phyloP scores from a whole-genome alignment of 1,284 basidiomycete genomes.

The Prillingera fragicola region DNA sequence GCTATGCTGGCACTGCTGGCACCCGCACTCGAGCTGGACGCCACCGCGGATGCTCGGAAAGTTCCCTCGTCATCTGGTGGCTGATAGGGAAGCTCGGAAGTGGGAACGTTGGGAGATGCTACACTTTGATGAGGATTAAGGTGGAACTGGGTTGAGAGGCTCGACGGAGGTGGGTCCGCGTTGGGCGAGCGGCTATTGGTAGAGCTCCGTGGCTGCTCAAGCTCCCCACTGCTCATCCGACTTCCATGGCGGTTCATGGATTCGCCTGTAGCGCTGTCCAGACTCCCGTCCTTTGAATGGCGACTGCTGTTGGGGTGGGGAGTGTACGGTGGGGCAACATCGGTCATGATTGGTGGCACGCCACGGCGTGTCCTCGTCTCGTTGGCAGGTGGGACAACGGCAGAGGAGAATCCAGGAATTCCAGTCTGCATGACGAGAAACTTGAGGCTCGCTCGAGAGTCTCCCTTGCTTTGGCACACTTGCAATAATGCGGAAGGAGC shows the following conservation, averaged over 20 bases:
- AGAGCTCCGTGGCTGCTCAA: slow-evolving; percentile 1
- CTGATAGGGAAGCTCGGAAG: neutral
- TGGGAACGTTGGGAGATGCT: neutral
- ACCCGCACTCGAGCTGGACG: neutral
- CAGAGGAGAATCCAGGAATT: slow-evolving; percentile 30
- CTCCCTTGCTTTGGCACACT: slow-evolving; percentile 66
- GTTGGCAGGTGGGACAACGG: slow-evolving; percentile 34
- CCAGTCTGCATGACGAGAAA: slow-evolving; percentile 58
- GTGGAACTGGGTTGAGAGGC: neutral
- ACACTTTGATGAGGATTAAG: neutral
- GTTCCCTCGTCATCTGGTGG: slow-evolving; percentile 7
- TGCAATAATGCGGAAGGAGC: slow-evolving; percentile 62
- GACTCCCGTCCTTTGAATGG: slow-evolving; percentile 41
- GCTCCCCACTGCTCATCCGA: slow-evolving; percentile 6
- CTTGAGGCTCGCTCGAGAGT: slow-evolving; percentile 69
- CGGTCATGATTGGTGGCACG: slow-evolving; percentile 29
- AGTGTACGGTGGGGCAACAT: slow-evolving; percentile 15
- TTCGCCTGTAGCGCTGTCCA: slow-evolving; percentile 40
- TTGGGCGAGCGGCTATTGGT: neutral
- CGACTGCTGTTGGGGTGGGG: slow-evolving; percentile 11
- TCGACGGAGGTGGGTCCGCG: neutral
- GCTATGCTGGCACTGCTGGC: slow-evolving; percentile 3
- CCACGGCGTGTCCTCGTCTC: slow-evolving; percentile 12
- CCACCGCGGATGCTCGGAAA: slow-evolving; percentile 1
- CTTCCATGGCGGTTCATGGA: slow-evolving; percentile 20